Base-by-base conservation (phyloP, 2,329 filamentous ascomycete genomes). In the Thelonectria discophora region DNA sequence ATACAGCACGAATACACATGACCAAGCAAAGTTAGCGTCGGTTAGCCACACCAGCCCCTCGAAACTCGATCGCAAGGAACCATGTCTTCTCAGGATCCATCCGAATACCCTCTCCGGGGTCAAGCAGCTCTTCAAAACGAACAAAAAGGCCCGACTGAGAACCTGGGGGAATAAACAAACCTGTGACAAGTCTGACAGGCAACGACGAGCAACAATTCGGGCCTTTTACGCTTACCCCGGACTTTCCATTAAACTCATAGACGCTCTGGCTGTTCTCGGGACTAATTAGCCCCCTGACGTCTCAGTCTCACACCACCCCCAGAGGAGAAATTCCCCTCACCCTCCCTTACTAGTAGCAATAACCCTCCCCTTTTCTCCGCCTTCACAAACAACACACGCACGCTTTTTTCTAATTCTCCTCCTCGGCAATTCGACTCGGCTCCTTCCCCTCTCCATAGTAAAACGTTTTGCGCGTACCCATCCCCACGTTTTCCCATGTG, bases 391-490 rank as follows among this genome's bases (percentile, higher is more conserved):
- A 34, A 34, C 13, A 6, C 21, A 24, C 21, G 6, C 43, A 13
- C 5, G 4, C 5, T 10, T 27, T 6, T 6, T 27, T 30, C 17
- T 60, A 60, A 60, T 60, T 60, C 58, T 60, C 58, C 57, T 59
- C 50, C 12, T 58, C 55, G 55, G 55, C 40, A 34, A 43, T 46
- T 39, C 32, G 15, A 42, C 10, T 39, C 48, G 40, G 40, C 40
- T 43, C 40, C n/a, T 43, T 42, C 12, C 37, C 17, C 11, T 37
- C 27, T 30, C n/a, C 42, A 48, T 30, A 30, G 27, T 24, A 39
- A 10, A 21, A 48, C 53, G 27, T n/a, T 24, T 24, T 15, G 30
- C n/a, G n/a, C n/a, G n/a, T 47, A 42, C 39, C 12, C 13, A 37
- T 42, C 39, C 39, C 39, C 39, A 42, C 39, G 39, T 18, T 46